A percentile compares a stretch with the other conserved stretches of the same genome.
Evolutionary conservation across 2,329 filamentous ascomycete genomes (phyloP).

Genomic region (Fusarium subtropicale): DNA sequence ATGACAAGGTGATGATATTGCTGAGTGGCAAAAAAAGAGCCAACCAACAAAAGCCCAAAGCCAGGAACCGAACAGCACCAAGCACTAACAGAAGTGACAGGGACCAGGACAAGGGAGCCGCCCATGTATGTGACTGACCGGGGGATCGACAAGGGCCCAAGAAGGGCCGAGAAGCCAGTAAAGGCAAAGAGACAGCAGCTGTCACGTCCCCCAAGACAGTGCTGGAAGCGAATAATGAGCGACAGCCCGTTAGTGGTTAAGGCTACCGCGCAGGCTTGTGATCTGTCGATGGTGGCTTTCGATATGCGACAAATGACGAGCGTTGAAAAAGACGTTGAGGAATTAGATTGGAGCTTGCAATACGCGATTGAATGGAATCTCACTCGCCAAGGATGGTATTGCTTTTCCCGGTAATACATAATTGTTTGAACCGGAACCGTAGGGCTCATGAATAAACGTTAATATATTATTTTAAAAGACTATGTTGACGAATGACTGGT

Average conservation of each 20-base stretch:
- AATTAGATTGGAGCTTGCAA: constrained; percentile 12
- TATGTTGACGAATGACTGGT: not conserved
- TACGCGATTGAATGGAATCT: constrained; percentile 8
- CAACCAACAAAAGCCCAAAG: constrained; percentile 24
- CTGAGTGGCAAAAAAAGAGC: constrained; percentile 35
- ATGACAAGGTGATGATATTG: constrained; percentile 28
- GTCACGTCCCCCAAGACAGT: constrained; percentile 26
- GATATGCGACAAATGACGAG: constrained; percentile 23
- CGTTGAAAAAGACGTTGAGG: constrained; percentile 20
- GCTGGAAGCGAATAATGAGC: constrained; percentile 8
- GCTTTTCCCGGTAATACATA: not conserved
- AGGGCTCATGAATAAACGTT: not conserved
- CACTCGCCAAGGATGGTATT: constrained; percentile 1
- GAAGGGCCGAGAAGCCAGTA: constrained; percentile 49
- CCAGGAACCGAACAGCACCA: constrained; percentile 17
- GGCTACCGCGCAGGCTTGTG: constrained; percentile 26
- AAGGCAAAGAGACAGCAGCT: constrained; percentile 33
- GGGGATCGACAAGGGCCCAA: constrained; percentile 29
- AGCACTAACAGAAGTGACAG: constrained; percentile 35
- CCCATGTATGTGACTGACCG: constrained; percentile 29
- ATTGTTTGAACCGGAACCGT: not conserved
- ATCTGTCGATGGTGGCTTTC: constrained; percentile 14
- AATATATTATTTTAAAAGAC: not conserved
- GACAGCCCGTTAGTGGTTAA: constrained; percentile 29
- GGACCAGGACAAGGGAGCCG: constrained; percentile 16